These are phyloP conservation scores for Nannochloris sp. DNA, from an alignment of 139 green algal genomes.

Conservation along the genomic window DNA sequence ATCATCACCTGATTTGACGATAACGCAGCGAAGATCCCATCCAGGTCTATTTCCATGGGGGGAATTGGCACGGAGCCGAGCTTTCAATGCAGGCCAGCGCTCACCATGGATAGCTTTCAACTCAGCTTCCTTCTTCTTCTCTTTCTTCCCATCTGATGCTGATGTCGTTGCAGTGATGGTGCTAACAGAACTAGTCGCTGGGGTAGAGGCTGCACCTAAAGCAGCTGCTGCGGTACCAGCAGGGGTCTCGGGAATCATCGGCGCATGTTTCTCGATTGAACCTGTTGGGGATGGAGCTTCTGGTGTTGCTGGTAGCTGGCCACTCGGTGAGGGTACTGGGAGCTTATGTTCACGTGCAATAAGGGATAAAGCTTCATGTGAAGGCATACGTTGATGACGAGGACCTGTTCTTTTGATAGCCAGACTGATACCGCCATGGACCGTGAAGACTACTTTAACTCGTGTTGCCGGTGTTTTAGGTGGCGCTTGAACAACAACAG, in stretches of 20 bases:
- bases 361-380: slow-evolving; percentile 52
- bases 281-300: background rate
- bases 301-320: slow-evolving; percentile 2
- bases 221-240: background rate
- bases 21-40: slow-evolving; percentile 85
- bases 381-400: slow-evolving; percentile 61
- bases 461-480: background rate
- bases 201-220: background rate
- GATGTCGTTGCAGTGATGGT: background rate
- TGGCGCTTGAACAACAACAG: background rate
- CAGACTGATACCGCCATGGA: slow-evolving; percentile 1
- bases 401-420: slow-evolving; percentile 3
- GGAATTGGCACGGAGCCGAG: slow-evolving; percentile 56
- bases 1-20: slow-evolving; percentile 98
- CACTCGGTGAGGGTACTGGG: slow-evolving; percentile 12
- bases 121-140: slow-evolving; percentile 5
- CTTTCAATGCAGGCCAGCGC: slow-evolving; percentile 37
- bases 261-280: background rate
- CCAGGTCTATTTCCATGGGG: slow-evolving; percentile 68
- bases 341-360: slow-evolving; percentile 40
- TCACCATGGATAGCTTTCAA: slow-evolving; percentile 63
- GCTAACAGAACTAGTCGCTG: background rate
- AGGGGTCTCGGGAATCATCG: background rate
- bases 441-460: background rate
- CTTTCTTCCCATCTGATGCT: background rate